These are phyloP conservation scores for Colletotrichum scovillei DNA, from an alignment of 2,329 filamentous ascomycete genomes.

Conservation along the genomic window DNA sequence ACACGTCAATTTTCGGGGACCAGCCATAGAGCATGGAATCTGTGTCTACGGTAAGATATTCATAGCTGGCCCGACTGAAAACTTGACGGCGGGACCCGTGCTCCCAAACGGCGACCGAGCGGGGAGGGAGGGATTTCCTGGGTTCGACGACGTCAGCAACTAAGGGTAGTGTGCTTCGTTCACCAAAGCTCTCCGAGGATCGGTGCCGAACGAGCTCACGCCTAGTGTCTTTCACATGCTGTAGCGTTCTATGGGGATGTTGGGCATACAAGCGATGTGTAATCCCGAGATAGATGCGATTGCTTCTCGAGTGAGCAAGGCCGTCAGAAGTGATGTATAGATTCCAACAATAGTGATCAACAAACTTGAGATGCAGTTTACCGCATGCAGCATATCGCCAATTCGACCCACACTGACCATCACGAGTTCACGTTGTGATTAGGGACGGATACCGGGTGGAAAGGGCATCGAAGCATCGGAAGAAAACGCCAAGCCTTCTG, in stretches of 20 bases:
- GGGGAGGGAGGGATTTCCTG: background rate
- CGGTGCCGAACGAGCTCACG: background rate
- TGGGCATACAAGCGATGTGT: background rate
- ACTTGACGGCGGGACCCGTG: slow-evolving; percentile 3
- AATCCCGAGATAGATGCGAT: background rate
- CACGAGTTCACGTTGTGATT: background rate
- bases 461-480: slow-evolving; percentile 1
- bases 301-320: background rate
- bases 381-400: background rate
- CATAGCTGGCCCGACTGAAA: background rate
- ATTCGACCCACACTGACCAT: background rate
- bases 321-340: background rate
- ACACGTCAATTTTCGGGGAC: background rate
- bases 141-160: background rate
- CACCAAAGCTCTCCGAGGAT: background rate
- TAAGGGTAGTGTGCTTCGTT: background rate
- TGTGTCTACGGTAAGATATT: background rate
- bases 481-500: slow-evolving; percentile 22
- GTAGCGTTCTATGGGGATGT: background rate
- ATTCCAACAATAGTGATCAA: background rate
- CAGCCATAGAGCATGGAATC: background rate
- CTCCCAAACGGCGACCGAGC: background rate
- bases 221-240: background rate
- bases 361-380: background rate
- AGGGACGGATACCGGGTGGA: background rate